phyloP scores from a whole-genome alignment of 768 basidiomycete genomes.

The Lentinus brumalis region DNA sequence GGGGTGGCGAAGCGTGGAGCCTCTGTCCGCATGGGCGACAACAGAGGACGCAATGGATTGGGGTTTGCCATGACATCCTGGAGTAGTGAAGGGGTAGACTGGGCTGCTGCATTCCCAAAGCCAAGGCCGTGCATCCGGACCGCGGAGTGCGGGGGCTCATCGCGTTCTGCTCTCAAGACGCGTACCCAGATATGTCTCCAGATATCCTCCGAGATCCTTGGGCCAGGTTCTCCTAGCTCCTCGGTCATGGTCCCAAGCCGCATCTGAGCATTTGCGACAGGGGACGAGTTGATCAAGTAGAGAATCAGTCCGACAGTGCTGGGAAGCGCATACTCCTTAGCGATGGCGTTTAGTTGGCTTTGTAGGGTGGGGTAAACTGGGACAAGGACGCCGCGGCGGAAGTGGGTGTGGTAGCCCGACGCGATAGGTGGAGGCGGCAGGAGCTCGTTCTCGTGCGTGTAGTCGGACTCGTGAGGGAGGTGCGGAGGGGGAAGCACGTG shows the following conservation, averaged over 20 bases:
- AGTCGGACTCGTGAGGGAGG: conserved; percentile 64
- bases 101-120: conserved; percentile 35
- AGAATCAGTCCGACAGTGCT: conserved; percentile 81
- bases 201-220: conserved; percentile 82
- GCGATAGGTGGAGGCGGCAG: conserved; percentile 56
- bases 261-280: conserved; percentile 28
- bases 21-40: conserved; percentile 45
- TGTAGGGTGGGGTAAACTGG: conserved; percentile 84
- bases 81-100: conserved; percentile 29
- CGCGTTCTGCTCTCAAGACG: conserved; percentile 62
- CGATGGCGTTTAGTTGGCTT: conserved; percentile 82
- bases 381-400: conserved; percentile 83
- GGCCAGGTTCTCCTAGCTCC: conserved; percentile 59
- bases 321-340: conserved; percentile 91
- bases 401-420: conserved; percentile 78
- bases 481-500: conserved; percentile 81
- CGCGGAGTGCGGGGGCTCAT: conserved; percentile 37
- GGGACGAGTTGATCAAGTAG: conserved; percentile 63
- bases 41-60: conserved; percentile 44
- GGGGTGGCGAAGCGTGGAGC: conserved; percentile 44
- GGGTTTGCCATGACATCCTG: conserved; percentile 33
- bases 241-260: conserved; percentile 27
- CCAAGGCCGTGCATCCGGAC: conserved; percentile 46
- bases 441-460: conserved; percentile 44
- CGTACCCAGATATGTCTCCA: conserved; percentile 88